Conservation (phyloP, 768 basidiomycete species). For the Jaapia argillacea region DNA sequence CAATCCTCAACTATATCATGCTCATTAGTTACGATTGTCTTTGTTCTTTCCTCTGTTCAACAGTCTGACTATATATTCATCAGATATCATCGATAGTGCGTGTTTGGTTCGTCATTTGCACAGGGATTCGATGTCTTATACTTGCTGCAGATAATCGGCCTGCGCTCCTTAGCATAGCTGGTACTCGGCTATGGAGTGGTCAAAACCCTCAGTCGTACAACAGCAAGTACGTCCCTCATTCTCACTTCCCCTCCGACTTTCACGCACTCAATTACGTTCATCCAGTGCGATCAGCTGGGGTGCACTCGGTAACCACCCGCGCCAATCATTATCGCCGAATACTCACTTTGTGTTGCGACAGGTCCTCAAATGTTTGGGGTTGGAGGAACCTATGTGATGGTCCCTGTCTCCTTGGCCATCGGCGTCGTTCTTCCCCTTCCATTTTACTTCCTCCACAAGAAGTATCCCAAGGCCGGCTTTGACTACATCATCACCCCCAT, state of each 20-base stretch:
- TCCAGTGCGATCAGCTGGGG: conserved; percentile 20
- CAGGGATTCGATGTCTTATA: too few species aligned
- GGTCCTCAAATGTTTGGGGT: conserved; percentile 21
- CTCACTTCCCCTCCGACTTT: background rate
- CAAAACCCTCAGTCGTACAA: conserved; percentile 20
- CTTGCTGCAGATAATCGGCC: conserved; percentile 13
- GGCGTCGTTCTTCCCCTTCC: conserved; percentile 23
- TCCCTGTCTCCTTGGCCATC: conserved; percentile 17
- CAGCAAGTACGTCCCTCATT: conserved; percentile 10
- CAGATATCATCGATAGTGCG: conserved; percentile 8
- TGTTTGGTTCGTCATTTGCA: conserved; percentile 8
- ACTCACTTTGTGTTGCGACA: conserved; percentile 17
- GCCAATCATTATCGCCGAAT: background rate
- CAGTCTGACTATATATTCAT: background rate
- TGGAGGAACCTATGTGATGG: conserved; percentile 15
- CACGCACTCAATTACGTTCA: background rate
- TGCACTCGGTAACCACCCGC: conserved; percentile 14
- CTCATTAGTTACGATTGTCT: conserved; percentile 7
- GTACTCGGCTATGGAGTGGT: conserved; percentile 22
- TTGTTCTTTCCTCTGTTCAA: too few species aligned
- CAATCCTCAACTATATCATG: conserved; percentile 13
- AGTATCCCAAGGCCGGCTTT: conserved; percentile 17
- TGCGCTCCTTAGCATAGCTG: conserved; percentile 17
- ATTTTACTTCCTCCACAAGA: conserved; percentile 21
- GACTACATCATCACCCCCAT: conserved; percentile 18